Evolutionary conservation across 495 filamentous ascomycete genomes (phyloP).

Genomic region (Monascus purpureus): DNA sequence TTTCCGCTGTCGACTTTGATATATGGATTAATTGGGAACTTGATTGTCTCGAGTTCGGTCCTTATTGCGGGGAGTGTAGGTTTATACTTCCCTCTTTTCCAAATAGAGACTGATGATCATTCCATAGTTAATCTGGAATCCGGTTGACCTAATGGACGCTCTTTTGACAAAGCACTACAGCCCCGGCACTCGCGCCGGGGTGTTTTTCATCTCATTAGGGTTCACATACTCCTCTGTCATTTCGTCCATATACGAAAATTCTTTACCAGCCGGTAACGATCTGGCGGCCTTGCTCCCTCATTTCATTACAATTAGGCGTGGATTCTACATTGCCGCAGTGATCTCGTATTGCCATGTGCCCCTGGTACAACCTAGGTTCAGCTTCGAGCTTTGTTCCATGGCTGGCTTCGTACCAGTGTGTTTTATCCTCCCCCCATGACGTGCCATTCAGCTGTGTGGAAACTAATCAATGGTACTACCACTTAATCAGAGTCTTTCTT

Average conservation of each 20-base stretch:
- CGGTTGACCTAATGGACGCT: no score
- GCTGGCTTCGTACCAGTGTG: conserved; percentile 16
- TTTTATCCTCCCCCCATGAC: neutral
- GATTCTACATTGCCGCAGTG: conserved; percentile 16
- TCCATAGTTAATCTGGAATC: no score
- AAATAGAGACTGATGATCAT: no score
- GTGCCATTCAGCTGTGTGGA: neutral
- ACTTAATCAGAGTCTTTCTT: conserved; percentile 10
- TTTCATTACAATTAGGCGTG: conserved; percentile 18
- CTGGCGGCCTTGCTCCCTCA: conserved; percentile 15
- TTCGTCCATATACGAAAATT: conserved; percentile 17
- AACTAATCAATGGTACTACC: neutral
- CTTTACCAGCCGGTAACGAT: conserved; percentile 19
- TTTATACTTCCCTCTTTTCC: no score
- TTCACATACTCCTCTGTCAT: conserved; percentile 15
- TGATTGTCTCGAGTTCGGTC: no score
- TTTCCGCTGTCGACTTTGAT: no score
- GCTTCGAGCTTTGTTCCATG: conserved; percentile 19
- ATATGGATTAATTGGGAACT: no score
- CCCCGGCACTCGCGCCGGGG: conserved; percentile 3
- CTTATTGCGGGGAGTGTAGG: no score
- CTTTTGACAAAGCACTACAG: conserved; percentile 5
- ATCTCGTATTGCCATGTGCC: conserved; percentile 19
- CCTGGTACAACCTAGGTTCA: conserved; percentile 18
- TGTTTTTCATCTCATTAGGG: conserved; percentile 10